A percentile compares a stretch with the other conserved stretches of the same genome.
phyloP scores from a whole-genome alignment of 257 asterid genomes.

The Solanum bulbocastanum region DNA sequence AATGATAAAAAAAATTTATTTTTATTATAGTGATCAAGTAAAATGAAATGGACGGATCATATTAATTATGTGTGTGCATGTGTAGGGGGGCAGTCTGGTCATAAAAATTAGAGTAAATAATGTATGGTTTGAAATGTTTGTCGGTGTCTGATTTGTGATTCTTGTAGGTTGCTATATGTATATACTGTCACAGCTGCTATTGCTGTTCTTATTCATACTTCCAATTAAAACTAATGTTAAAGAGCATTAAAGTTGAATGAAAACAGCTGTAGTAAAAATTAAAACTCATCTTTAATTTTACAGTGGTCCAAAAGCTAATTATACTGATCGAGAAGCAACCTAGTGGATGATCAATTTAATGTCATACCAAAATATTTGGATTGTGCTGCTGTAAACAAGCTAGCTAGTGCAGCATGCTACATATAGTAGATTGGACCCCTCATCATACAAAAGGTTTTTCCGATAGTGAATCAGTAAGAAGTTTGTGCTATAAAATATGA shows the following conservation, averaged over 20 bases:
- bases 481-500: too few species aligned
- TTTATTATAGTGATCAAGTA: neutral
- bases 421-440: neutral
- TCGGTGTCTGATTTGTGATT: neutral
- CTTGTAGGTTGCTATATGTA: neutral
- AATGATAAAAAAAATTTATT: too few species aligned
- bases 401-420: neutral
- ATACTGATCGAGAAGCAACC: neutral
- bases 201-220: neutral
- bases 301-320: neutral
- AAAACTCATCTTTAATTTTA: neutral
- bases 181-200: neutral
- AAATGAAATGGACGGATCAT: neutral
- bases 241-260: neutral
- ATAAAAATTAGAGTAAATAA: neutral
- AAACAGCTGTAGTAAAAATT: neutral
- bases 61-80: neutral
- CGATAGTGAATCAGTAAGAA: too few species aligned
- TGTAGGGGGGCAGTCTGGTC: neutral
- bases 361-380: neutral
- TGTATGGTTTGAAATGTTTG: neutral
- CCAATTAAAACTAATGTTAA: neutral
- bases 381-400: neutral
- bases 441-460: neutral
- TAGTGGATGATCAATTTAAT: neutral